Percentiles rank a stretch among this genome's conserved stretches.
Conservation (phyloP, 176 grass and related monocot species). For the Oryza glaberrima region DNA sequence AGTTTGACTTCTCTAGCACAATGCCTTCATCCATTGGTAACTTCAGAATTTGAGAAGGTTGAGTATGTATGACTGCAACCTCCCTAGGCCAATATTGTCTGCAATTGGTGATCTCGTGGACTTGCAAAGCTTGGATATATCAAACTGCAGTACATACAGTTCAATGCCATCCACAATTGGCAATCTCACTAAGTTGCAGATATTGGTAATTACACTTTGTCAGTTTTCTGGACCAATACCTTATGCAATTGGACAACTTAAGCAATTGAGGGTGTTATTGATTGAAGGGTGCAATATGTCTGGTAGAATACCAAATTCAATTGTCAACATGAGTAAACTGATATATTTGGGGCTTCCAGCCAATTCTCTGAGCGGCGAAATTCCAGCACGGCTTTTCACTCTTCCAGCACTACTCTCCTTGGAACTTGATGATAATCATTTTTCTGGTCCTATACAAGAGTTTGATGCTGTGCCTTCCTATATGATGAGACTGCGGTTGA, state of each 20-base stretch:
- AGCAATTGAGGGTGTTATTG: not conserved
- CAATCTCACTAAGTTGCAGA: conserved; percentile 20
- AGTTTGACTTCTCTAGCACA: not conserved
- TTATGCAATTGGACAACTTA: conserved; percentile 22
- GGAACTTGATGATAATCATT: not conserved
- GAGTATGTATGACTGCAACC: not conserved
- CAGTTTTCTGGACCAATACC: conserved; percentile 17
- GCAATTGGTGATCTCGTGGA: not conserved
- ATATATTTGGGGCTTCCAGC: not conserved
- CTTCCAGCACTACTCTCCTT: not conserved
- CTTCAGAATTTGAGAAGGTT: conserved; percentile 2
- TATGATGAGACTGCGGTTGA: not conserved
- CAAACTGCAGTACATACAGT: not conserved
- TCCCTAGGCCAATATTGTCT: not conserved
- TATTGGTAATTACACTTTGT: not conserved
- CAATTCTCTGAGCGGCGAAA: not conserved
- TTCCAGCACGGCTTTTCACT: conserved; percentile 20
- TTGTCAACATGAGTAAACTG: conserved; percentile 16
- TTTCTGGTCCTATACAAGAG: conserved; percentile 30
- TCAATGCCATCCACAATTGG: not conserved
- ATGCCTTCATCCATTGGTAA: not conserved
- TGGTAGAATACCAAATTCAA: conserved; percentile 35
- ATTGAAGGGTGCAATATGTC: not conserved
- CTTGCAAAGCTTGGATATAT: conserved; percentile 18
- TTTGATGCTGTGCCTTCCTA: not conserved